Evolutionary conservation across 257 asterid species (phyloP), one percentile per base, ranked within the genome.

Genomic region (Verbena officinalis): DNA sequence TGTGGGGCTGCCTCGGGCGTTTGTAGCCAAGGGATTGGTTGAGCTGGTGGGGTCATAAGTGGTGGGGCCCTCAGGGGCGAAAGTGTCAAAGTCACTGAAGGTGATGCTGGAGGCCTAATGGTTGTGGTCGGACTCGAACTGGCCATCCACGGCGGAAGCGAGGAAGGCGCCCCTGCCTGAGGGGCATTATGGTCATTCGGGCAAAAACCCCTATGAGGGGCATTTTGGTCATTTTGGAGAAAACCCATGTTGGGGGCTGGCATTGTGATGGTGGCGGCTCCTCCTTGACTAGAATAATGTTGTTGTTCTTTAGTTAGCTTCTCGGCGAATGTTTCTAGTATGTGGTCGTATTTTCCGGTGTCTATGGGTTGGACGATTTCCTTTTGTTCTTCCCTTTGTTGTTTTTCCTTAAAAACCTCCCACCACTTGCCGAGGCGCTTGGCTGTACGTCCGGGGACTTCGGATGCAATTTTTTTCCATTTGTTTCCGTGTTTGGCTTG

Each of bases 101-200:
- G 97, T 0, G 89, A 73, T 0, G 75, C 54, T 1, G 90, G 85
- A 30, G 90, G 85, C 30, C 80, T 57, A 4, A 78, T 67, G 0
- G 80, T 55, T 7, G 79, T 20, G 1, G 83, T 48, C 16, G 84
- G 34, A 59, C 76, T 73, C 1, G 96, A 75, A 64, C 82, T 82
- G 8, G 95, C 81, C 20, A 84, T 79, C 95, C 97, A 92, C 0
- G 96, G 93, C 16, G 97, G 97, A 16, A 92, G 83, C 22, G 75
- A 71, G 2, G 74, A 53, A 9, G 80, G 75, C 1, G 73, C 45
- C 0, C 82, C 6, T 2, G 73, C 49, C 0, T 80, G 7, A 9
- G 83, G 55, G 36, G 84, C 54, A 8, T 76, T 67, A 2, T 75
- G 73, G 58, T 80, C 83, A 1, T 58, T 1, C 7, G 73, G 88